Evolutionary conservation across 2,329 filamentous ascomycete genomes (phyloP).

Genomic region (Trichoderma arundinaceum): DNA sequence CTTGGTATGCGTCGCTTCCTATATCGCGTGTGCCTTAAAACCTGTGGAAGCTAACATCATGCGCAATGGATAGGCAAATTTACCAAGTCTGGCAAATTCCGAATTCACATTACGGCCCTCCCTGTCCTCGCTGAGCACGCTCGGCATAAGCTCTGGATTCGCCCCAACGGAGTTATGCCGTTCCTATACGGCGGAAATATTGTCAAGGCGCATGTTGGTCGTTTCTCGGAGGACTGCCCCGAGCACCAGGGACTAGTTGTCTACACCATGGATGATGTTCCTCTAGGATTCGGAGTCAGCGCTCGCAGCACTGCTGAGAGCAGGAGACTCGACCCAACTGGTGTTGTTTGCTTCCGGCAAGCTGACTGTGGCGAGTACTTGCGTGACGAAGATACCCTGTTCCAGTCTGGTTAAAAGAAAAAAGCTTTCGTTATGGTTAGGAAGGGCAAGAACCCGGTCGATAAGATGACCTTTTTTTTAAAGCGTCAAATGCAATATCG

Average conservation of each 20-base stretch:
- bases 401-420: slow-evolving; percentile 55
- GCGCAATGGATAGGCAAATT: slow-evolving; percentile 71
- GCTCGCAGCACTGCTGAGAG: slow-evolving; percentile 86
- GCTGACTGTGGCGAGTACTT: slow-evolving; percentile 95
- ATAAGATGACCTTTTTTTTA: slow-evolving; percentile 2
- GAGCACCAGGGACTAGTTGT: slow-evolving; percentile 93
- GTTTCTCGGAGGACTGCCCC: slow-evolving; percentile 89
- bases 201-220: slow-evolving; percentile 71
- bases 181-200: slow-evolving; percentile 94
- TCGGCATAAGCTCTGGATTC: slow-evolving; percentile 96
- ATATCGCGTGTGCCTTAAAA: rapidly evolving
- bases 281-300: slow-evolving; percentile 87
- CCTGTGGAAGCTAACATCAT: neutral
- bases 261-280: slow-evolving; percentile 88
- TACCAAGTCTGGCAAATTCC: slow-evolving; percentile 95
- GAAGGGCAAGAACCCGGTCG: neutral
- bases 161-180: slow-evolving; percentile 95
- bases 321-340: slow-evolving; percentile 85
- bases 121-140: slow-evolving; percentile 89
- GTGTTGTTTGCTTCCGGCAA: slow-evolving; percentile 87
- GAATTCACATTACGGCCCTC: slow-evolving; percentile 87
- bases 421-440: neutral
- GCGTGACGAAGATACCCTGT: slow-evolving; percentile 75
- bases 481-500: slow-evolving; percentile 4
- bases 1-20: slow-evolving; percentile 55